Evolutionary conservation across 257 asterid genomes (phyloP).

Genomic region (Osmanthus fragrans): DNA sequence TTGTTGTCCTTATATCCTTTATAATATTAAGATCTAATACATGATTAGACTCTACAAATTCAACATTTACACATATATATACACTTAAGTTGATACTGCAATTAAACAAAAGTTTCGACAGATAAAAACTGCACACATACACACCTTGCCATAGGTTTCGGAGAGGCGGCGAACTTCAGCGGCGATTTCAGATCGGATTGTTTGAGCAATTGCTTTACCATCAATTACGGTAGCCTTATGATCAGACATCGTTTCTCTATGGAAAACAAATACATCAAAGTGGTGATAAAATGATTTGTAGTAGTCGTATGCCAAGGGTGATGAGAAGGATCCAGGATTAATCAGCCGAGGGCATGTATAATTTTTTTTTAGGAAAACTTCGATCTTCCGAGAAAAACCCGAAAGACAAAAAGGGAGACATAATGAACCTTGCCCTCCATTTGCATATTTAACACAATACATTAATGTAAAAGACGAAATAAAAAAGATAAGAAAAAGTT

Average conservation of each 20-base stretch:
- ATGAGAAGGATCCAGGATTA: not conserved
- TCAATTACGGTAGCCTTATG: slow-evolving; percentile 69
- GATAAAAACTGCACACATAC: not conserved
- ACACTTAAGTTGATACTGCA: not conserved
- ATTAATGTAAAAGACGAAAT: not conserved
- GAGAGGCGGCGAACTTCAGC: slow-evolving; percentile 59
- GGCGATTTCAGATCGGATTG: slow-evolving; percentile 72
- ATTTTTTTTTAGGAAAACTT: not conserved
- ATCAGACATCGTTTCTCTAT: slow-evolving; percentile 54
- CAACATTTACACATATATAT: not conserved
- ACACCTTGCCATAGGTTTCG: slow-evolving; percentile 66
- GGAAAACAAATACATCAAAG: not conserved
- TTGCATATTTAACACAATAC: not conserved
- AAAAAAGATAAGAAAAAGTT: not conserved
- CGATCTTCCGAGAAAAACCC: too few relatives aligned
- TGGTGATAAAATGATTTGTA: too few relatives aligned
- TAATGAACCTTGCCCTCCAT: not conserved
- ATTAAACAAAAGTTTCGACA: not conserved
- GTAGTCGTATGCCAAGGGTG: too few relatives aligned
- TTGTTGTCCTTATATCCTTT: not conserved
- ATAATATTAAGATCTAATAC: not conserved
- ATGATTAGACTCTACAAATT: not conserved
- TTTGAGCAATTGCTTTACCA: slow-evolving; percentile 76
- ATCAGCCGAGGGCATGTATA: not conserved
- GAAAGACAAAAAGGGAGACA: not conserved